Base-by-base conservation (phyloP, 2,329 filamentous ascomycete species). In the Paracamarosporium sp. region DNA sequence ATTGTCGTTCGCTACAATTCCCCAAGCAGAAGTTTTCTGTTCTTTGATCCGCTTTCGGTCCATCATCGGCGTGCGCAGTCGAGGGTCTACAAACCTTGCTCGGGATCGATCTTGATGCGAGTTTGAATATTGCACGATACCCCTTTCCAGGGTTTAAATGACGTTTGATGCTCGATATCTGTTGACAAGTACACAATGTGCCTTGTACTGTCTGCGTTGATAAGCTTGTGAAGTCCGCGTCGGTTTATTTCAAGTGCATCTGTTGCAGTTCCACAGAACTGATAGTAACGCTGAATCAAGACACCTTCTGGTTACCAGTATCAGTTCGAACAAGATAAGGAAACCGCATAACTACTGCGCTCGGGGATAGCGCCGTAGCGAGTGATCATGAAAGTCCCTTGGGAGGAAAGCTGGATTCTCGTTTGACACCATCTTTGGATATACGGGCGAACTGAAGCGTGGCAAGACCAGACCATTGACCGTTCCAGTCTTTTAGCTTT, bases 391-490 rank as follows among this genome's bases (percentile, higher is more conserved):
- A 76, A 59, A 75, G 59, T 22, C 74, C 74, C 53, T 81, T 79
- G 0, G 92, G 92, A 20, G 93, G 94, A 71, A 97, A 97, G 59
- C 83, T 89, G 24, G 90, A 90, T n/a, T 87, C 79, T 68, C 87
- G 85, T 61, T 88, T 83, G 12, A 76, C 80, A 4, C 92, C 92
- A 28, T 85, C 82, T 55, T 83, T 86, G 4, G 85, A 85, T 55
- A 97, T 81, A 60, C 92, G 88, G 59, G 92, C 83, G 83, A 93
- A 98, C 58, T 88, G 86, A 64, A 97, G 75, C 8, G 85, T 89
- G 31, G 88, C 86, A 61, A 97, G 83, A 67, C 90, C 89, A 8
- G 90, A 84, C 94, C 94, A 98, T 25, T 90, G 86, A 4, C 91
- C 90, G 63, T 92, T 90, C 92, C 93, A 98, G 22, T 83, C 82